These are phyloP conservation scores for Colletotrichum australisinense DNA, from an alignment of 2,329 filamentous ascomycete species.

Conservation along the genomic window DNA sequence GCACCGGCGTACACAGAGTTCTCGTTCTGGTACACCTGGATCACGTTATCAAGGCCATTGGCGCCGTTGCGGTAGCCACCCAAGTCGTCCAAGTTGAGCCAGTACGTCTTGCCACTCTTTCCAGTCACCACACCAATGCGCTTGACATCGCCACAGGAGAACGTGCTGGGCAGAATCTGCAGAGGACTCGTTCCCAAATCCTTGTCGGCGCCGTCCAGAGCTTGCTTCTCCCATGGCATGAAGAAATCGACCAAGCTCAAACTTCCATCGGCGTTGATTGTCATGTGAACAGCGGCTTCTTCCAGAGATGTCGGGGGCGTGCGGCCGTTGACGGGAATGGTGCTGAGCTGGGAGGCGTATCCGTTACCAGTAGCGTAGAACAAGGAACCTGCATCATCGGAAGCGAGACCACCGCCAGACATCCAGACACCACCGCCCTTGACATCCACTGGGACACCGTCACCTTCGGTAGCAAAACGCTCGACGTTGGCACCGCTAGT, in stretches of 20 bases:
- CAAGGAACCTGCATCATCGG: conserved; percentile 52
- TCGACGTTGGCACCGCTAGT: conserved; percentile 50
- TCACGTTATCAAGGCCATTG: conserved; percentile 52
- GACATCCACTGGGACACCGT: conserved; percentile 49
- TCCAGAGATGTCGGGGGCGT: conserved; percentile 54
- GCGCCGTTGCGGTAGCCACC: conserved; percentile 52
- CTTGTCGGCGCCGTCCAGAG: conserved; percentile 61
- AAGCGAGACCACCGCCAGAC: conserved; percentile 52
- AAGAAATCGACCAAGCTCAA: conserved; percentile 63
- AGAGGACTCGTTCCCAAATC: conserved; percentile 61
- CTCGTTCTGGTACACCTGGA: conserved; percentile 56
- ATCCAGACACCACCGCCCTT: conserved; percentile 58
- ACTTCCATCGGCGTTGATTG: conserved; percentile 52
- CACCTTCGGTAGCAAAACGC: conserved; percentile 53
- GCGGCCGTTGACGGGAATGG: conserved; percentile 51
- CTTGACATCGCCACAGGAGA: conserved; percentile 55
- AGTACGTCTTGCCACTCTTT: conserved; percentile 62
- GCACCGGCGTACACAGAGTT: conserved; percentile 60
- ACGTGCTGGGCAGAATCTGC: conserved; percentile 55
- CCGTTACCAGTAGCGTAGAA: conserved; percentile 54
- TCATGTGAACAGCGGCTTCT: conserved; percentile 58
- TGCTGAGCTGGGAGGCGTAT: conserved; percentile 52
- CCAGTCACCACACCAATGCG: conserved; percentile 62
- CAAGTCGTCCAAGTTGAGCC: conserved; percentile 53
- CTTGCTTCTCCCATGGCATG: conserved; percentile 63